A percentile compares a stretch with the other conserved stretches of the same genome.
Conservation (phyloP, 2,329 filamentous ascomycete genomes). For the Davidsoniella eucalypti region DNA sequence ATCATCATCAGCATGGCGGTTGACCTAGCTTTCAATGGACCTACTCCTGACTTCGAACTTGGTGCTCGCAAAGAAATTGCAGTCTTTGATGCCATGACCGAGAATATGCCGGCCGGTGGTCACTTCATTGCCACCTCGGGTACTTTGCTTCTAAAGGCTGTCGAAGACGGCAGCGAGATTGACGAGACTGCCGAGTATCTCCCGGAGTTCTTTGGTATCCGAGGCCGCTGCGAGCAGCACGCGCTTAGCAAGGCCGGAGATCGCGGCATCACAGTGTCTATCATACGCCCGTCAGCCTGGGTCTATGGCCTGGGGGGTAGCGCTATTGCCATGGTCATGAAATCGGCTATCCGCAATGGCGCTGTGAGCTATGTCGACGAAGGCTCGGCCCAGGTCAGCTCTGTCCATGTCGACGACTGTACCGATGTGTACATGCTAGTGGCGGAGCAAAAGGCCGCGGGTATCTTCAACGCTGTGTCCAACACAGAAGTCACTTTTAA, state of each 20-base stretch:
- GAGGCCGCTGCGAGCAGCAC: constrained; percentile 19
- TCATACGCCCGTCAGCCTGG: constrained; percentile 25
- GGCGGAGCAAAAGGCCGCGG: constrained; percentile 20
- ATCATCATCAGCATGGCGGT: constrained; percentile 28
- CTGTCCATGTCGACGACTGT: constrained; percentile 27
- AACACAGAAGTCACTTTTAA: constrained; percentile 20
- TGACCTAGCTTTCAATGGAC: constrained; percentile 18
- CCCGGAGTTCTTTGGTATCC: constrained; percentile 16
- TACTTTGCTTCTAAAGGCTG: constrained; percentile 16
- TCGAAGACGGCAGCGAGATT: constrained; percentile 19
- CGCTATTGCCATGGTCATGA: constrained; percentile 21
- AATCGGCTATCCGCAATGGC: constrained; percentile 18
- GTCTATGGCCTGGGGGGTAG: constrained; percentile 28
- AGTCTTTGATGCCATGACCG: constrained; percentile 23
- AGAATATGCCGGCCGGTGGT: constrained; percentile 19
- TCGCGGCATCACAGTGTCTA: constrained; percentile 21
- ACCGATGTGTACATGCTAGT: constrained; percentile 25
- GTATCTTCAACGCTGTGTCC: constrained; percentile 22
- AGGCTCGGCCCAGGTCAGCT: constrained; percentile 18
- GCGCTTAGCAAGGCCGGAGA: constrained; percentile 16
- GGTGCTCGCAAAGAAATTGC: constrained; percentile 19
- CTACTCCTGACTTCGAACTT: constrained; percentile 18
- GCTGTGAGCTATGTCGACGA: constrained; percentile 19
- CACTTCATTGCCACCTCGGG: constrained; percentile 24
- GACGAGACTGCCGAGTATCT: constrained; percentile 15